Base-by-base conservation (phyloP, 1,139 yeast genomes). In the Hansenula sp. region DNA sequence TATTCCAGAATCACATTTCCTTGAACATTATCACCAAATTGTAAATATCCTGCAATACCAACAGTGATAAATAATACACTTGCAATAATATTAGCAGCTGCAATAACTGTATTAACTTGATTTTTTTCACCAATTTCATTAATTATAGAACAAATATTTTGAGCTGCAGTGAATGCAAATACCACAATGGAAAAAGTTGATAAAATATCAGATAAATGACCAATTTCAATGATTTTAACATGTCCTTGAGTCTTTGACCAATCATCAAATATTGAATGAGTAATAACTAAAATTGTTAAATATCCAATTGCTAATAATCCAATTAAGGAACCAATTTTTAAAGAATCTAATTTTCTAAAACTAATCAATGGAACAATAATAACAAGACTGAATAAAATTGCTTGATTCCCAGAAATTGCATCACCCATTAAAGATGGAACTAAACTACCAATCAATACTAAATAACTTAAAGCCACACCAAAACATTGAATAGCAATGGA, bases 111-210 rank as follows among this genome's bases (percentile, higher is more conserved):
- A 38, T 75, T 73, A 6, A 61, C 45, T 44, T 80, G 61, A 0
- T 82, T 64, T 48, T 79, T 81, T 47, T 77, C 75, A 36, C 65
- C 64, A 37, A 92, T 69, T 64, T 92, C 99, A 57, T 89, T 87
- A 55, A 89, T 77, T 41, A 90, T 85, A 10, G 96, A 82, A 61
- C 86, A 90, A 81, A 92, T 84, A 61, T 83, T 92, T 66, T 92
- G 97, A 50, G 92, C 95, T 47, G 97, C 95, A 1, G 97, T 90
- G 62, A 79, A 94, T 4, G 97, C 97, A 66, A 94, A 88, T 16
- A 92, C 85, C 43, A 92, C 78, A 50, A 92, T 84, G n/a, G 96
- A 95, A 55, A 92, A 78, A 6, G 95, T 82, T 28, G 89, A 77
- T 42, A 88, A 71, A 12, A 89, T 71, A 0, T 82, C 80, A n/a